Conservation (phyloP, 2,329 filamentous ascomycete species). For the Trichoderma endophyticum region DNA sequence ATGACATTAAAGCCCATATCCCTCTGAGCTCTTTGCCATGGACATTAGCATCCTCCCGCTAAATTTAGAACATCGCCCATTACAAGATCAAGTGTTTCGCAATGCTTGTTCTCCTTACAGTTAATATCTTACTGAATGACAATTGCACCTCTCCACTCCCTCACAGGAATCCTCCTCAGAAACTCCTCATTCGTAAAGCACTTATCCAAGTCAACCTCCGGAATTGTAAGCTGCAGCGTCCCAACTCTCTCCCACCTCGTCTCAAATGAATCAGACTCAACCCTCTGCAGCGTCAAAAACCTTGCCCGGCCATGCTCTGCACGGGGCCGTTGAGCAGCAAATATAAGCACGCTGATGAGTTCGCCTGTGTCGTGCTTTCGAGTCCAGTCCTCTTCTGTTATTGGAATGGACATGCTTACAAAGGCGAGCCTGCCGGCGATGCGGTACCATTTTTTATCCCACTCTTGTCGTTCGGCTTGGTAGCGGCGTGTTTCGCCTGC, state of each 20-base stretch:
- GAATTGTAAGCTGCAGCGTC: slow-evolving; percentile 1
- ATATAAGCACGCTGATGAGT: slow-evolving; percentile 14
- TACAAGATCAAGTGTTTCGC: background rate
- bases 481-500: slow-evolving; percentile 2
- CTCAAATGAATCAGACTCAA: slow-evolving; percentile 10
- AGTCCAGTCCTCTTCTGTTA: slow-evolving; percentile 12
- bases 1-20: background rate
- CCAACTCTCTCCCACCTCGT: slow-evolving; percentile 16
- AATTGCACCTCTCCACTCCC: background rate
- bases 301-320: slow-evolving; percentile 7
- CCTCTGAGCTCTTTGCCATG: background rate
- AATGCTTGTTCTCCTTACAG: background rate
- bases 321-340: slow-evolving; percentile 3
- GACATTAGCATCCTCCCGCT: background rate
- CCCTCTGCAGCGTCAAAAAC: slow-evolving; percentile 13
- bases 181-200: slow-evolving; percentile 9
- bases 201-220: background rate
- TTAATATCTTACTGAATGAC: background rate
- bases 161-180: slow-evolving; percentile 6
- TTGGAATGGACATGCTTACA: slow-evolving; percentile 13
- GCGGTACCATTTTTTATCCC: slow-evolving; percentile 12
- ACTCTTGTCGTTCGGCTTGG: background rate
- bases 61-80: background rate
- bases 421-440: slow-evolving; percentile 8
- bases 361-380: slow-evolving; percentile 4